These are phyloP conservation scores for Debaryomyces sp. DNA, from an alignment of 1,139 yeast genomes.

Conservation along the genomic window DNA sequence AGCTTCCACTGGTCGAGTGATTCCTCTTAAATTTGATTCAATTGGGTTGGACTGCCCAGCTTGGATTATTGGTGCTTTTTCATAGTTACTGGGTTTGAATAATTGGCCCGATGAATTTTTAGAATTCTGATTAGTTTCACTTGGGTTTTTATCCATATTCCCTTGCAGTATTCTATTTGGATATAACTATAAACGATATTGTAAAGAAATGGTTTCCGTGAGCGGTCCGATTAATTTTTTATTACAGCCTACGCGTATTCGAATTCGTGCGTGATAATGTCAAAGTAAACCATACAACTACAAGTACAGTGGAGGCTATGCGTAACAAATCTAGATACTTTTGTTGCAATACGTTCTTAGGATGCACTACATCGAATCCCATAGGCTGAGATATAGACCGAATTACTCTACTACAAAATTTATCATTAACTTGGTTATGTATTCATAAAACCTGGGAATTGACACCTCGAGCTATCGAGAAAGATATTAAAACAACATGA, in stretches of 20 bases:
- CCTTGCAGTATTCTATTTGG: not conserved
- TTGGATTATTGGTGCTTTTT: not conserved
- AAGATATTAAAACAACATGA: not conserved
- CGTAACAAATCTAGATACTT: too few species aligned
- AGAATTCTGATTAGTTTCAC: not conserved
- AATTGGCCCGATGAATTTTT: not conserved
- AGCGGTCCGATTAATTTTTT: slow-evolving; percentile 2
- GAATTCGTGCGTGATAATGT: not conserved
- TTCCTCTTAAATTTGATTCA: slow-evolving; percentile 2
- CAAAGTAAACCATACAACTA: too few species aligned
- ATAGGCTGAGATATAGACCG: not conserved
- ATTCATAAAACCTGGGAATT: not conserved
- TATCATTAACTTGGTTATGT: not conserved
- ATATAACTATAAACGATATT: not conserved
- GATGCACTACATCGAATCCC: not conserved
- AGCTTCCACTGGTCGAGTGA: not conserved
- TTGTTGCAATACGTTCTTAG: not conserved
- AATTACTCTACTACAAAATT: not conserved
- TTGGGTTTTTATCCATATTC: slow-evolving; percentile 1
- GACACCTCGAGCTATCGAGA: not conserved
- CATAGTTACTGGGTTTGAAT: not conserved
- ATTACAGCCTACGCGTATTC: not conserved
- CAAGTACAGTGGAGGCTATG: too few species aligned
- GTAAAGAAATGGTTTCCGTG: not conserved
- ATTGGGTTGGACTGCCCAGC: not conserved